Base-by-base conservation (phyloP, 2,329 filamentous ascomycete genomes). In the Rachicladosporium sp. region DNA sequence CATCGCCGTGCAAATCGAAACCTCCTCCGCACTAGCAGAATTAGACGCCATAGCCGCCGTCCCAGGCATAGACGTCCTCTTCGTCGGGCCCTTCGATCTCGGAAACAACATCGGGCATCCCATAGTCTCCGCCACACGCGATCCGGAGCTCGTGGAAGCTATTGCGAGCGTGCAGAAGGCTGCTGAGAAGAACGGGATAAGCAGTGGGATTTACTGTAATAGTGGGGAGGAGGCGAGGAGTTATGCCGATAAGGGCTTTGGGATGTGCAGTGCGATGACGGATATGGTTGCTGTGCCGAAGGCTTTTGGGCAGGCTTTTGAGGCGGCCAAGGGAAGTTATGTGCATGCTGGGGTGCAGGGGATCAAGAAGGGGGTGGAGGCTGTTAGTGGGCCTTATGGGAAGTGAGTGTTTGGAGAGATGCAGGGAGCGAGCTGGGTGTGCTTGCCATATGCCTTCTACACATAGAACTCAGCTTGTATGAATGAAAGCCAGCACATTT, bases 81-180 rank as follows among this genome's bases (percentile, higher is more conserved):
- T 74, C 19, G 64, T 74, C 38, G 71, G 71, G 0, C 71, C 71
- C 2, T 73, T 68, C 54, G 71, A 74, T 55, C 57, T 74, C 1
- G 72, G 72, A 12, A 75, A 74, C 49, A 73, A 70, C 38, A 73
- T 75, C 36, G 71, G 71, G 3, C 62, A 69, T 40, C 69, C 71
- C 0, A 68, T 74, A 10, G 43, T 69, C 2, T 39, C 47, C n/a
- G 61, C 61, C 4, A 59, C 55, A 3, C 69, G 73, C 56, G 63
- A 68, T 33, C 61, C 63, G 2, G 68, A 74, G 44, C 50, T 75
- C 35, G 64, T 67, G 29, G 56, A 61, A 7, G 72, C 72, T 1
- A 73, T 76, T 46, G 61, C 63, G 11, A 63, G 56, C 27, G 68
- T 76, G 38, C 66, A 66, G 42, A 60, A 65, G 21, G 70, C 69